Conservation (phyloP, 1,139 yeast species). For the Yamadazyma conglobata region DNA sequence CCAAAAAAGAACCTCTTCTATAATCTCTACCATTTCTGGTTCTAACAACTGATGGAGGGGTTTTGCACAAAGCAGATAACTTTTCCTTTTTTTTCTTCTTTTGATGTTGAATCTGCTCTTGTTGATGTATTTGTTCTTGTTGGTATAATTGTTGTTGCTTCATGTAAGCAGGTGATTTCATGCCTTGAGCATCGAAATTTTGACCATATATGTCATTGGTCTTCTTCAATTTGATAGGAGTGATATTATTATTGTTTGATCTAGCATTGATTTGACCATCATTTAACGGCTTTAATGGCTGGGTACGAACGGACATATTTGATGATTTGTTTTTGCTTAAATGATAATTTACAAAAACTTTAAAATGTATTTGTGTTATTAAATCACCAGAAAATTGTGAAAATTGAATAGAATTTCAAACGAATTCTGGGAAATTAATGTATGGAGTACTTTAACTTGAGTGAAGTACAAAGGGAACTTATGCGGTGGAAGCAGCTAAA, state of each 20-base stretch:
- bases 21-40: constrained; percentile 86
- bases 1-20: constrained; percentile 85
- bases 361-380: too few species aligned
- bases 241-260: constrained; percentile 31
- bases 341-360: neutral
- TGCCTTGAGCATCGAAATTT: constrained; percentile 15
- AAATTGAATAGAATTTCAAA: too few species aligned
- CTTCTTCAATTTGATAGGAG: constrained; percentile 40
- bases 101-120: constrained; percentile 17
- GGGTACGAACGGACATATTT: constrained; percentile 37
- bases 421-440: too few species aligned
- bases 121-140: constrained; percentile 16
- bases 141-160: constrained; percentile 15
- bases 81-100: constrained; percentile 75
- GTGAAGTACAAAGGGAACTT: too few species aligned
- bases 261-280: constrained; percentile 43
- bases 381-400: too few species aligned
- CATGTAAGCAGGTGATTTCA: constrained; percentile 14
- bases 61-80: constrained; percentile 81
- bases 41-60: constrained; percentile 90
- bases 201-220: constrained; percentile 12
- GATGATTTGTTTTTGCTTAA: neutral
- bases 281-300: constrained; percentile 48
- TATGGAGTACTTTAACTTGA: too few species aligned
- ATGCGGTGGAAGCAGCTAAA: too few species aligned